Evolutionary conservation across 2,329 filamentous ascomycete genomes (phyloP).

Genomic region (Botrytis tulipae): DNA sequence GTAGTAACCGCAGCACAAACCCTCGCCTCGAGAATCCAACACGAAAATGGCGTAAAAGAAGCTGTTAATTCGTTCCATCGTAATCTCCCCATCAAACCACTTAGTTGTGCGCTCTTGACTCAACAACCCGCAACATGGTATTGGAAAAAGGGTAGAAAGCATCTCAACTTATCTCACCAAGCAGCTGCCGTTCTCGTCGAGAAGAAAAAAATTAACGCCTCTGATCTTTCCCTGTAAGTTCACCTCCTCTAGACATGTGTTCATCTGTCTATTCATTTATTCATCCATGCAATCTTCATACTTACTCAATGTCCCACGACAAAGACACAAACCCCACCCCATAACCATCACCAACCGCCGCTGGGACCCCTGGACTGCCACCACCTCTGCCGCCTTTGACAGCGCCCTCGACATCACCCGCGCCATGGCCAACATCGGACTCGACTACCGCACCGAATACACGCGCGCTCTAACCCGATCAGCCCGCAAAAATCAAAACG

Average conservation of each 20-base stretch:
- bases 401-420: neutral
- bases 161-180: constrained; percentile 58
- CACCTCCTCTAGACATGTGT: neutral
- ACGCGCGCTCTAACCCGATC: neutral
- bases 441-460: neutral
- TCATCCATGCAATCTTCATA: neutral
- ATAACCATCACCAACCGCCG: neutral
- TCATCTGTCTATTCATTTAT: too few species aligned
- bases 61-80: constrained; percentile 54
- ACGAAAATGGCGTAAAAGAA: constrained; percentile 60
- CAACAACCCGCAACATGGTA: constrained; percentile 48
- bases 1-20: constrained; percentile 55
- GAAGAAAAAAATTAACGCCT: constrained; percentile 39
- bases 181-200: constrained; percentile 64
- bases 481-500: neutral
- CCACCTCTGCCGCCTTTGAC: neutral
- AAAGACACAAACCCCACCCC: constrained; percentile 2
- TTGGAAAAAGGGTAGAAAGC: constrained; percentile 47
- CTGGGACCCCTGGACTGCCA: constrained; percentile 2
- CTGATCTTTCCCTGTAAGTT: constrained; percentile 30
- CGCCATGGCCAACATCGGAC: neutral
- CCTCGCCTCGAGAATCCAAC: constrained; percentile 59
- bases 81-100: constrained; percentile 59
- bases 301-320: neutral
- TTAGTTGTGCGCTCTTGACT: constrained; percentile 54